phyloP scores from a whole-genome alignment of 345 rosid genomes.

The Fremontodendron californicum region DNA sequence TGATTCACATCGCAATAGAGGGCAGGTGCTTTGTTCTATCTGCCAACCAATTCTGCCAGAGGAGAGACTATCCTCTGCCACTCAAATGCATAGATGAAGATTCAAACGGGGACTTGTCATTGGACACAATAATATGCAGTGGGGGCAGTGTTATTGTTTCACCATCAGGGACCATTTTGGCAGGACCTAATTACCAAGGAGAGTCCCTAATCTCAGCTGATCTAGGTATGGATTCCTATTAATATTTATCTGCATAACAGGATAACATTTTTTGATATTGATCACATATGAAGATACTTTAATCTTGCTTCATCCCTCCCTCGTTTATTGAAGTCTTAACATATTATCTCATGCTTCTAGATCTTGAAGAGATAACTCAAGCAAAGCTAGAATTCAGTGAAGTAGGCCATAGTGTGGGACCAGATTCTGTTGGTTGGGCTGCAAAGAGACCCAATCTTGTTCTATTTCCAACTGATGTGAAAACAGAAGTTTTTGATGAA shows the following conservation, averaged over 20 bases:
- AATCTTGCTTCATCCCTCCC: not conserved
- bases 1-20: slow-evolving; percentile 12
- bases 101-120: not conserved
- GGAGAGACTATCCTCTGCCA: not conserved
- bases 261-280: not conserved
- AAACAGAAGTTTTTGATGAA: not conserved
- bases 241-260: not conserved
- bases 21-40: slow-evolving; percentile 14
- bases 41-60: slow-evolving; percentile 12
- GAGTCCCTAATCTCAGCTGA: slow-evolving; percentile 8
- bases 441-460: not conserved
- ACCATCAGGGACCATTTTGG: slow-evolving; percentile 11
- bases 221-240: not conserved
- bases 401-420: not conserved
- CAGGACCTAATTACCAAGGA: slow-evolving; percentile 9
- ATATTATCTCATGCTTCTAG: not conserved
- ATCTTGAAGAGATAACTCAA: slow-evolving; percentile 4
- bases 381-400: slow-evolving; percentile 4
- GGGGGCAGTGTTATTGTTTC: slow-evolving; percentile 14
- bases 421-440: not conserved
- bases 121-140: slow-evolving; percentile 4
- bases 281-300: not conserved
- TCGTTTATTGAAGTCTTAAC: not conserved
- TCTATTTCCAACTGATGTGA: not conserved
- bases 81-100: not conserved